phyloP scores from a whole-genome alignment of 257 asterid species.

The Solanum infundibuliforme region DNA sequence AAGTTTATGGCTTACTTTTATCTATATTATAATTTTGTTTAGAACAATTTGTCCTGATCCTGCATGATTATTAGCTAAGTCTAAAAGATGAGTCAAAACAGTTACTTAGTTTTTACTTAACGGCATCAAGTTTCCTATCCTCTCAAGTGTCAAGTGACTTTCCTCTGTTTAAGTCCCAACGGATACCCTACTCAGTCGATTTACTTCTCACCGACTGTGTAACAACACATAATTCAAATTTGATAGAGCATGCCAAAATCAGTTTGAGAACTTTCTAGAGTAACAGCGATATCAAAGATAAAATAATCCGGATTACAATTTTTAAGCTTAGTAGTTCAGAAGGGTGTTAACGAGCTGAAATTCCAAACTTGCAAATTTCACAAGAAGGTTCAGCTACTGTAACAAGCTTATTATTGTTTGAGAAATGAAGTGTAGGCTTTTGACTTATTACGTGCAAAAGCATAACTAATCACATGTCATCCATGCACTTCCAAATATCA shows the following conservation, averaged over 20 bases:
- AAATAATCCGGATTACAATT: neutral
- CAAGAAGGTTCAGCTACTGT: neutral
- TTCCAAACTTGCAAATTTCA: neutral
- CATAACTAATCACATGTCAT: neutral
- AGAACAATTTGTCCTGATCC: neutral
- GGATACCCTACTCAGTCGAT: neutral
- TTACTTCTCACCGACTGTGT: neutral
- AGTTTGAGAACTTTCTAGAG: neutral
- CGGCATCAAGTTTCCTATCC: neutral
- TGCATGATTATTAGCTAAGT: neutral
- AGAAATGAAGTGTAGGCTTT: neutral
- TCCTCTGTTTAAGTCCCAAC: neutral
- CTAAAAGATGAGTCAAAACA: neutral
- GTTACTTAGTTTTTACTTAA: neutral
- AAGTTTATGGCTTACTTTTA: neutral
- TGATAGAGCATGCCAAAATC: neutral
- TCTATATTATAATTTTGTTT: neutral
- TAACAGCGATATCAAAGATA: neutral
- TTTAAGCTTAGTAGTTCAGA: neutral
- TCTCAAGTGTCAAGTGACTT: neutral
- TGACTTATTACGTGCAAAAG: neutral
- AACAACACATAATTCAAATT: neutral
- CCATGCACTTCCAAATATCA: slow-evolving; percentile 7
- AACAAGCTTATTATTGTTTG: neutral
- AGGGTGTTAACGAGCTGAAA: neutral